Evolutionary conservation across 768 basidiomycete species (phyloP), one percentile per base, ranked within the genome.

Genomic region (Pilatotrama ljubarskyi): DNA sequence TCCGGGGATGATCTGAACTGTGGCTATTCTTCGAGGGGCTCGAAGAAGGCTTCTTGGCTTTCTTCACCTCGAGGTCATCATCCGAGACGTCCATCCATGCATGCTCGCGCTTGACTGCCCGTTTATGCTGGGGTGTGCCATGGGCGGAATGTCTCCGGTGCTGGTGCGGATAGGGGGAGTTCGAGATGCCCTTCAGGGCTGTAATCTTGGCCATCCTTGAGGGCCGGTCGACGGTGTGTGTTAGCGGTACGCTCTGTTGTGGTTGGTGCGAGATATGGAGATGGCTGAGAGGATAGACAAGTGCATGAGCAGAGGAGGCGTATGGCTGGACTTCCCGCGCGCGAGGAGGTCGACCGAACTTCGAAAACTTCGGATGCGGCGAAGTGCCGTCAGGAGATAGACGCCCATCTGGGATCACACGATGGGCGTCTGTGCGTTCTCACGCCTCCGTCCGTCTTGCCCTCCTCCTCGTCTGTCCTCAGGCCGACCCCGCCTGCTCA

Each of bases 51-150:
- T 63, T 61, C 51, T 50, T 57, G 14, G 54, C 32, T 14, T 46
- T 35, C 36, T 61, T 63, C 11, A 62, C 61, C 24, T 64, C 59
- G 20, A 69, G 54, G 32, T 73, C 73, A 24, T 72, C 70, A 44
- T 73, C 73, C 5, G 69, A 70, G 18, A 63, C 65, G 25, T 69
- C 67, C 55, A 71, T 63, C 58, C 68, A 72, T 3, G 66, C 62
- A 36, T 65, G 63, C 24, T 61, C 63, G 36, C 66, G 64, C 55
- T 69, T 73, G 9, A 57, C 51, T 0, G 48, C 2, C 44, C 47
- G 62, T 43, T 59, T 63, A 32, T 54, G 35, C 1, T 57, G 63
- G 37, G 52, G 52, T 3, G 38, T 44, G 17, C 46, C 55, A 49
- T 57, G 55, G 20, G 55, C 41, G 18, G 55, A 57, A 47, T 47